A percentile compares a stretch with the other conserved stretches of the same genome.
These are phyloP conservation scores for Pleurotus giganteus DNA, from an alignment of 768 basidiomycete species.

Conservation along the genomic window DNA sequence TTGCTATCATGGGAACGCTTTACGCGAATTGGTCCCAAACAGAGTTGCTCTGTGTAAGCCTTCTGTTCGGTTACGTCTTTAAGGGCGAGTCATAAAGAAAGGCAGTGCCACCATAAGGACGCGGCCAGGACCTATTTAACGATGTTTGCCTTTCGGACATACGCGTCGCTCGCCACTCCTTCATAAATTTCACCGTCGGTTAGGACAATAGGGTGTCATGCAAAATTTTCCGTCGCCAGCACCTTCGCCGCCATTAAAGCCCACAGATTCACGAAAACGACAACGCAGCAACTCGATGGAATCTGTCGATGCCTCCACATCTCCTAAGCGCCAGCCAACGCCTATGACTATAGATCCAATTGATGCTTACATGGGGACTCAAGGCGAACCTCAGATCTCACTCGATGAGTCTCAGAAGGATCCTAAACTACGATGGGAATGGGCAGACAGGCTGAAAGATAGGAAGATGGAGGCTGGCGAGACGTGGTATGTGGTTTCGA, in stretches of 20 bases:
- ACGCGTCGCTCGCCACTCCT: background rate
- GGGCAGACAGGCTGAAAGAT: constrained; percentile 44
- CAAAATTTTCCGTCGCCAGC: constrained; percentile 43
- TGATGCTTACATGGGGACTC: constrained; percentile 66
- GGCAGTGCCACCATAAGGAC: background rate
- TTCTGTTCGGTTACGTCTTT: constrained; percentile 2
- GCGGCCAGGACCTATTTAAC: background rate
- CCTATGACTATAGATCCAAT: constrained; percentile 46
- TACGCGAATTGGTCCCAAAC: too few species aligned
- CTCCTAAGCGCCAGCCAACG: constrained; percentile 69
- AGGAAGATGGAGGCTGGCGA: constrained; percentile 60
- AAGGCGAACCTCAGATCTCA: constrained; percentile 41
- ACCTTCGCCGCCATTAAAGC: constrained; percentile 41
- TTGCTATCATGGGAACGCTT: too few species aligned
- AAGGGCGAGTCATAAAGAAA: background rate
- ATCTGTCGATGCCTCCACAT: constrained; percentile 68
- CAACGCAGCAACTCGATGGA: constrained; percentile 76
- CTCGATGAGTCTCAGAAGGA: constrained; percentile 8
- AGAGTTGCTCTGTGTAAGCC: too few species aligned
- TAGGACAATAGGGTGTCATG: constrained; percentile 29
- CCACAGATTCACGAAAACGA: constrained; percentile 52
- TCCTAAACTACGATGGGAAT: constrained; percentile 17
- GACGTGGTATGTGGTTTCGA: constrained; percentile 75
- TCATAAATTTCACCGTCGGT: too few species aligned
- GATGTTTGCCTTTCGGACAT: background rate